Conservation (phyloP, 129 eudicot genomes). For the Smallanthus sonchifolius region DNA sequence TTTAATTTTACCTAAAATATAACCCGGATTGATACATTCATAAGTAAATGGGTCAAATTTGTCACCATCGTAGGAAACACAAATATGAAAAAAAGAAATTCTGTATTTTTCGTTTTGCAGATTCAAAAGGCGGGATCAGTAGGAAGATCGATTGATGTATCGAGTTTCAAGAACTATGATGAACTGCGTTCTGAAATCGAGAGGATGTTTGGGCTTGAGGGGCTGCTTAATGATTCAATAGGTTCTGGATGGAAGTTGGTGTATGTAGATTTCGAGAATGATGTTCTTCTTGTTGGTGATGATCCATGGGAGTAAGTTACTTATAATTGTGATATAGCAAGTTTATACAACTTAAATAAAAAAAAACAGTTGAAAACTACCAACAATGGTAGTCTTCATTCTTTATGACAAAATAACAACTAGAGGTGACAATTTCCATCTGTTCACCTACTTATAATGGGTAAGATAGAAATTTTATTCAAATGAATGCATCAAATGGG, state of each 20-base stretch:
- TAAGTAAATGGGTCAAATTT: neutral
- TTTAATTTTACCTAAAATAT: neutral
- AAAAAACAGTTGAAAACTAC: neutral
- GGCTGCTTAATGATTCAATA: slow-evolving; percentile 63
- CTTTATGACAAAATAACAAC: too few relatives aligned
- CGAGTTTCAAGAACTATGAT: slow-evolving; percentile 62
- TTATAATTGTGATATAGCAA: neutral
- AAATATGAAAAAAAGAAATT: neutral
- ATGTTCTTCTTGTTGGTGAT: slow-evolving; percentile 88
- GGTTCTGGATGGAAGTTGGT: slow-evolving; percentile 88
- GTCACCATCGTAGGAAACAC: neutral
- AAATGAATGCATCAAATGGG: too few relatives aligned
- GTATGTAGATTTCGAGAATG: slow-evolving; percentile 84
- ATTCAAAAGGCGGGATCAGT: slow-evolving; percentile 94
- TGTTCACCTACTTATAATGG: too few relatives aligned
- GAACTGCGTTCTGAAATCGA: slow-evolving; percentile 70
- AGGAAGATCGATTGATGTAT: slow-evolving; percentile 87
- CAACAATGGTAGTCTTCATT: neutral
- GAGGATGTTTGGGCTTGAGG: slow-evolving; percentile 88
- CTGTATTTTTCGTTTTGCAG: slow-evolving; percentile 20
- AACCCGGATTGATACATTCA: neutral
- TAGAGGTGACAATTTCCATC: neutral
- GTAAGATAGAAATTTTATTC: too few relatives aligned
- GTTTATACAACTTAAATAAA: too few relatives aligned
- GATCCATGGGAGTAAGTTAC: slow-evolving; percentile 96